Conservation (phyloP, 345 rosid species). For the Salix brachista region DNA sequence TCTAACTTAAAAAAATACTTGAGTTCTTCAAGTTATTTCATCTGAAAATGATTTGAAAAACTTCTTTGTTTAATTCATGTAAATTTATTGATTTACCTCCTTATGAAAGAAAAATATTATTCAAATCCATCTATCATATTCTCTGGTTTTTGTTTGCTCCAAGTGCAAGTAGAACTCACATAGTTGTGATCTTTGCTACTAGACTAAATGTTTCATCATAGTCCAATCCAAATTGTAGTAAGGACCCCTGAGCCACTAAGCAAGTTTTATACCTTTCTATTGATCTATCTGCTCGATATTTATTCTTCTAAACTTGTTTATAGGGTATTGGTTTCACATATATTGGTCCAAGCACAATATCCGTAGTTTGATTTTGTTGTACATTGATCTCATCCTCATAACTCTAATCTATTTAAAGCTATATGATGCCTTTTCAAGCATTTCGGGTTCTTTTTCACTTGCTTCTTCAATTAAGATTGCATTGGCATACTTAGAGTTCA, state of each 20-base stretch:
- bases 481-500: background rate
- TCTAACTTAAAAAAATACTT: background rate
- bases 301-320: background rate
- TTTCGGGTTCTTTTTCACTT: background rate
- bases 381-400: background rate
- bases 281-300: fast-evolving
- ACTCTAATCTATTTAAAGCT: background rate
- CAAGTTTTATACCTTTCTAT: background rate
- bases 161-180: background rate
- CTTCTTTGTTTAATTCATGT: background rate
- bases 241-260: fast-evolving
- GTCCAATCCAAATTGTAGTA: background rate
- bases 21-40: background rate
- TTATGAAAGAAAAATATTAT: too few relatives aligned
- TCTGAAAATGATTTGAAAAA: background rate
- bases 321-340: background rate
- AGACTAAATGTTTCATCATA: too few relatives aligned
- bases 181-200: too few relatives aligned
- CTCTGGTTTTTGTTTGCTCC: fast-evolving
- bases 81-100: too few relatives aligned
- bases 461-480: background rate
- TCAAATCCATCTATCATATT: background rate
- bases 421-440: background rate
- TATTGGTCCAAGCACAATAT: background rate
- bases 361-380: background rate